phyloP scores from a whole-genome alignment of 495 filamentous ascomycete species.

The Xylaria telfairii region DNA sequence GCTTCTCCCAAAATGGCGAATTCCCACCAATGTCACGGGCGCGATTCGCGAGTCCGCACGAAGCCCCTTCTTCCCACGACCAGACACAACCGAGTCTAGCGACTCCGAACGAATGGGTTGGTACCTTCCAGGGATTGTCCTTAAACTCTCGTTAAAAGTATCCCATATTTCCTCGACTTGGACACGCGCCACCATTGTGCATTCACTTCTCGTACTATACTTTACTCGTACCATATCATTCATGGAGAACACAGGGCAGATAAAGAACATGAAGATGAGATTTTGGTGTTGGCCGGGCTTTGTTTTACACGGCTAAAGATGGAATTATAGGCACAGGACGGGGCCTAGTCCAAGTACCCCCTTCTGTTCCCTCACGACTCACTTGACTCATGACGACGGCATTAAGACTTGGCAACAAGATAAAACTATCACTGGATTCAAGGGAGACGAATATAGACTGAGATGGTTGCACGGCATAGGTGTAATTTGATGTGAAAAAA shows the following conservation, averaged over 20 bases:
- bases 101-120: conserved; percentile 53
- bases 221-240: conserved; percentile 36
- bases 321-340: conserved; percentile 31
- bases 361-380: conserved; percentile 29
- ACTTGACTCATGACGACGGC: conserved; percentile 43
- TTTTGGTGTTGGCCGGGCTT: conserved; percentile 41
- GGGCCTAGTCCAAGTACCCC: conserved; percentile 25
- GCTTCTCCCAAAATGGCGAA: conserved; percentile 50
- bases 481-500: conserved; percentile 52
- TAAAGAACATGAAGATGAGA: conserved; percentile 36
- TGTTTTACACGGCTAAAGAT: conserved; percentile 36
- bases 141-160: conserved; percentile 54
- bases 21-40: conserved; percentile 47
- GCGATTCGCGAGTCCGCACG: conserved; percentile 51
- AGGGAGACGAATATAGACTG: conserved; percentile 48
- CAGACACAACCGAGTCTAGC: conserved; percentile 42
- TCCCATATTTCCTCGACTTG: background rate
- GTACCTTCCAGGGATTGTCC: conserved; percentile 58
- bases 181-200: conserved; percentile 25
- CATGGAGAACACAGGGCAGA: conserved; percentile 29
- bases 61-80: conserved; percentile 44
- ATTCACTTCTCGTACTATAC: conserved; percentile 46
- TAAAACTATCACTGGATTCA: conserved; percentile 39
- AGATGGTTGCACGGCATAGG: conserved; percentile 42
- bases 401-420: conserved; percentile 44